Evolutionary conservation across 352 stramenopile species (phyloP).

Genomic region (Phytophthora parvispora): DNA sequence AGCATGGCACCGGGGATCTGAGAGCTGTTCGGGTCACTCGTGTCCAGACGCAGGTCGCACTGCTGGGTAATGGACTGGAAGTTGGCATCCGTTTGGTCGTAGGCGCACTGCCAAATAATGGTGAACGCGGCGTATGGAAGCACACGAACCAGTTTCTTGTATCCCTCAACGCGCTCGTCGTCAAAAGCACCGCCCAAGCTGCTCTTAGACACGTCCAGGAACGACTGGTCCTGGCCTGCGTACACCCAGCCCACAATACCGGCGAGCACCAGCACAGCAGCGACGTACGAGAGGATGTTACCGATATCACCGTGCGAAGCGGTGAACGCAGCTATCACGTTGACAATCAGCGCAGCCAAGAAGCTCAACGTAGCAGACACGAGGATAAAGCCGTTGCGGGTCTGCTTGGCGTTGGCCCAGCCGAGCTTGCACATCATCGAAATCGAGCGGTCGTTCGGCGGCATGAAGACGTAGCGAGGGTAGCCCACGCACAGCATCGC

Average conservation of each 20-base stretch:
- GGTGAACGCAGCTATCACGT: constrained; percentile 61
- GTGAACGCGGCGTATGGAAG: constrained; percentile 65
- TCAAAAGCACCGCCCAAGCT: constrained; percentile 48
- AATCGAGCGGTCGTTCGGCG: constrained; percentile 49
- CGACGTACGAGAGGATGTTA: constrained; percentile 58
- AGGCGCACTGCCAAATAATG: constrained; percentile 70
- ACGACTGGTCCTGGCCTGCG: constrained; percentile 39
- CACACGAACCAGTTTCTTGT: constrained; percentile 61
- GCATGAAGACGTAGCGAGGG: constrained; percentile 61
- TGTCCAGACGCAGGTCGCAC: constrained; percentile 63
- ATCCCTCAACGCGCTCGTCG: constrained; percentile 50
- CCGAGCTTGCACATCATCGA: constrained; percentile 51
- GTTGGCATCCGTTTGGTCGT: constrained; percentile 79
- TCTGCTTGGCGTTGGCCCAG: constrained; percentile 30
- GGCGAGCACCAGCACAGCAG: constrained; percentile 31
- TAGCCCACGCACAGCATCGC: constrained; percentile 48
- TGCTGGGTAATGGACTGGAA: constrained; percentile 82
- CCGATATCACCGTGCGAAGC: constrained; percentile 23
- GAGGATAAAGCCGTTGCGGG: constrained; percentile 37
- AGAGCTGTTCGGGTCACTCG: constrained; percentile 40
- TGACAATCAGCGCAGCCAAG: constrained; percentile 52
- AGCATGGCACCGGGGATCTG: constrained; percentile 70
- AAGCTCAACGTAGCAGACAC: constrained; percentile 41
- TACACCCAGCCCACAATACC: constrained; percentile 52
- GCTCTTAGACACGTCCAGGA: constrained; percentile 52